A percentile compares a stretch with the other conserved stretches of the same genome.
These are phyloP conservation scores for Ilex aquifolium DNA, from an alignment of 257 asterid species.

Conservation along the genomic window DNA sequence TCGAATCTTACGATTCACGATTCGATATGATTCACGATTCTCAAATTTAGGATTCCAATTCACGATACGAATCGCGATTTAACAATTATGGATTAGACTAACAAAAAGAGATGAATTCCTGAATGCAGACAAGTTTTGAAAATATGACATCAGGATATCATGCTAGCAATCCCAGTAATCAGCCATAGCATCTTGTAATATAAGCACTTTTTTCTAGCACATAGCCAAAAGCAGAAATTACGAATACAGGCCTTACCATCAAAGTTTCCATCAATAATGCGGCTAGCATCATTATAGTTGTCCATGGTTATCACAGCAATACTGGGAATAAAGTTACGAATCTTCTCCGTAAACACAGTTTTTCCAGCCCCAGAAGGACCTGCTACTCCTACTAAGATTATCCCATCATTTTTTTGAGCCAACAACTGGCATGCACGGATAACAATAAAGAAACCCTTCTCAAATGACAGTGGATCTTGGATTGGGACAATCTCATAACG, in stretches of 20 bases:
- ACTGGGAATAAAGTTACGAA: constrained; percentile 79
- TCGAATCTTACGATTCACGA: no score
- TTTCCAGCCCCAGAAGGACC: constrained; percentile 99
- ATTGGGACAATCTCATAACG: constrained; percentile 84
- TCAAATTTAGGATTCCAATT: no score
- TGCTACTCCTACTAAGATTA: constrained; percentile 78
- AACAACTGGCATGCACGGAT: constrained; percentile 89
- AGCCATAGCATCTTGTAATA: not conserved
- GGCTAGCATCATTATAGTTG: constrained; percentile 82
- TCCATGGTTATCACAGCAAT: constrained; percentile 87
- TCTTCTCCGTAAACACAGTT: constrained; percentile 84
- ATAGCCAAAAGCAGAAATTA: not conserved
- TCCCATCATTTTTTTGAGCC: constrained; percentile 89
- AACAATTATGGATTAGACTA: no score
- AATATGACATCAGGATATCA: no score
- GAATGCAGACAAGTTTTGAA: no score
- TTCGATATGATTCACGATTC: no score
- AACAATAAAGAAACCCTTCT: constrained; percentile 83
- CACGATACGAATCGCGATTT: no score
- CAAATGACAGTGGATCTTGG: constrained; percentile 76
- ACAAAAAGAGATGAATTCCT: no score
- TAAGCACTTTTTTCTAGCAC: not conserved
- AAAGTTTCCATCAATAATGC: constrained; percentile 87
- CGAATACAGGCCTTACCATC: constrained; percentile 50
- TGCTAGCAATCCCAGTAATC: not conserved